Evolutionary conservation across 2,329 filamentous ascomycete genomes (phyloP).

Genomic region (Epichloe festucae): DNA sequence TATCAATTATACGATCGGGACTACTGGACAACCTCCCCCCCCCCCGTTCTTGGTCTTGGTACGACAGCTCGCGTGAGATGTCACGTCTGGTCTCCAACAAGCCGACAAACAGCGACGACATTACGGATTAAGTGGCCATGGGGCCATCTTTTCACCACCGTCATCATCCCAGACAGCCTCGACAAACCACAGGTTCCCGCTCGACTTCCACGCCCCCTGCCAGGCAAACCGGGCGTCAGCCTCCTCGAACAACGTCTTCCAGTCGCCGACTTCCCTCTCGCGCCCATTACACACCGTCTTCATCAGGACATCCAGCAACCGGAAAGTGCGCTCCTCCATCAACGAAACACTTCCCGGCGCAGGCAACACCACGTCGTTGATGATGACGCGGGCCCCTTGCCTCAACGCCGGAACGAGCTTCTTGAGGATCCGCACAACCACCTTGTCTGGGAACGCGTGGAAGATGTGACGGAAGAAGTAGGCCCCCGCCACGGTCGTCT

Average conservation of each 20-base stretch:
- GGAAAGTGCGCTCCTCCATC: slow-evolving; percentile 25
- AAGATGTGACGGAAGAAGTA: slow-evolving; percentile 43
- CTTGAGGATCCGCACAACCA: slow-evolving; percentile 28
- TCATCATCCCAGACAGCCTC: slow-evolving; percentile 22
- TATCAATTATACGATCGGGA: too few species aligned
- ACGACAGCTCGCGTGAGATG: too few species aligned
- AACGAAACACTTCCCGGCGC: slow-evolving; percentile 17
- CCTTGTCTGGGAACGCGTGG: slow-evolving; percentile 41
- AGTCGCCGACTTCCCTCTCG: slow-evolving; percentile 31
- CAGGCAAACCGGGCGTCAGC: slow-evolving; percentile 26
- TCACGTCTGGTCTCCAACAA: too few species aligned
- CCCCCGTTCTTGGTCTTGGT: too few species aligned
- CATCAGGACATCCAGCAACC: slow-evolving; percentile 34
- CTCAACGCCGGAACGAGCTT: slow-evolving; percentile 36
- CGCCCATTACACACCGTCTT: slow-evolving; percentile 31
- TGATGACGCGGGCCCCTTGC: slow-evolving; percentile 29
- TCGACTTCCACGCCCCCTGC: slow-evolving; percentile 15
- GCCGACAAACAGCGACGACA: too few species aligned
- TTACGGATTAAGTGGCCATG: not conserved
- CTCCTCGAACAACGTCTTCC: slow-evolving; percentile 25
- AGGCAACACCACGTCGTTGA: slow-evolving; percentile 24
- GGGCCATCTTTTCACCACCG: slow-evolving; percentile 6
- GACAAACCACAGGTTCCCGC: slow-evolving; percentile 22
- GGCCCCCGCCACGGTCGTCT: slow-evolving; percentile 33
- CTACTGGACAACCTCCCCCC: too few species aligned